Conservation (phyloP, 352 stramenopile genomes). For the Pythium brassicae region DNA sequence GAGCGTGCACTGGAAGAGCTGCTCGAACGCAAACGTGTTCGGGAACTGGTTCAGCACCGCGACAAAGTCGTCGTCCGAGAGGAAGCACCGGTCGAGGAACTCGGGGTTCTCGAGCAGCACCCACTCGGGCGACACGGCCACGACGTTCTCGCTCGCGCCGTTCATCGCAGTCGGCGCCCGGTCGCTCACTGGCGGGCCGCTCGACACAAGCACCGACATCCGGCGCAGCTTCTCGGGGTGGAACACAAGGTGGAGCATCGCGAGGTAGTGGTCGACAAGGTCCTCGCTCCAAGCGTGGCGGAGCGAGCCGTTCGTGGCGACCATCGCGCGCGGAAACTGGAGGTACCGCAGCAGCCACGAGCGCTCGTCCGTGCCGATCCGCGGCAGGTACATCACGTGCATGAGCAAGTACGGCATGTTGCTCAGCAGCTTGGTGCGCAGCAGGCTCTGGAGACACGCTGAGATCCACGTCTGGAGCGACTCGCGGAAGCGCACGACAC, state of each 20-base stretch:
- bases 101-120: slow-evolving; percentile 81
- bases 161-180: slow-evolving; percentile 20
- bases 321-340: slow-evolving; percentile 72
- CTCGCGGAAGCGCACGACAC: slow-evolving; percentile 62
- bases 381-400: slow-evolving; percentile 82
- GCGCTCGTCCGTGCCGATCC: slow-evolving; percentile 70
- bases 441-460: slow-evolving; percentile 51
- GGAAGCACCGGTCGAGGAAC: slow-evolving; percentile 70
- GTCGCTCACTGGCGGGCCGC: slow-evolving; percentile 27
- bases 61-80: slow-evolving; percentile 84
- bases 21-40: slow-evolving; percentile 75
- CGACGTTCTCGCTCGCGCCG: slow-evolving; percentile 12
- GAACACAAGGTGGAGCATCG: slow-evolving; percentile 84
- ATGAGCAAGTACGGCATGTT: slow-evolving; percentile 85
- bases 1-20: slow-evolving; percentile 60
- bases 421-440: slow-evolving; percentile 54
- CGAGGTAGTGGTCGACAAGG: slow-evolving; percentile 80
- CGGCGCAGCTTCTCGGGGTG: slow-evolving; percentile 76
- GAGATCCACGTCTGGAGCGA: slow-evolving; percentile 84
- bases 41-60: slow-evolving; percentile 84
- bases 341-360: slow-evolving; percentile 79
- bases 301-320: slow-evolving; percentile 46
- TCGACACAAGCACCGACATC: slow-evolving; percentile 71
- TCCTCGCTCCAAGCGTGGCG: slow-evolving; percentile 74
- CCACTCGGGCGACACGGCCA: slow-evolving; percentile 63